Conservation (phyloP, 2,329 filamentous ascomycete genomes). For the Fusarium sp. region DNA sequence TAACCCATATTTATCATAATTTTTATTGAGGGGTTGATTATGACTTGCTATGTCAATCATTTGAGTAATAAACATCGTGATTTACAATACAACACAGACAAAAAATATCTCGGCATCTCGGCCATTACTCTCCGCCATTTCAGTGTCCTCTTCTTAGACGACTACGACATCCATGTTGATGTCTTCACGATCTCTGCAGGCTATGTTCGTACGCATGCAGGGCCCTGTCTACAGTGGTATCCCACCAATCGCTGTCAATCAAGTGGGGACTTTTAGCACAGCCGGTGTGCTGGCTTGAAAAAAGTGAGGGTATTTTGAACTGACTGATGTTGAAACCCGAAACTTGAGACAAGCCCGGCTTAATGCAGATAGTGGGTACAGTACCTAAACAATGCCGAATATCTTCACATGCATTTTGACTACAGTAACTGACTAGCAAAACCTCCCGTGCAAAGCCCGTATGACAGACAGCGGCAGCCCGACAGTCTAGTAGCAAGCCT, state of each 20-base stretch:
- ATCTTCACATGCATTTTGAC: background rate
- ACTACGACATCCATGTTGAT: background rate
- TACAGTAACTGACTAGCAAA: background rate
- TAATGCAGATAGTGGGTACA: no score
- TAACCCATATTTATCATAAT: slow-evolving; percentile 5
- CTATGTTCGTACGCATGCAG: background rate
- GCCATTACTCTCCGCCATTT: slow-evolving; percentile 15
- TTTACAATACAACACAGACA: background rate
- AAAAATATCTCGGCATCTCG: slow-evolving; percentile 14
- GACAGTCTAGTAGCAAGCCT: background rate
- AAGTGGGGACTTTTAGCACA: background rate
- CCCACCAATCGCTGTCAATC: background rate
- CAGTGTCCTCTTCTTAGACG: background rate
- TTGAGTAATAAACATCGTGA: background rate
- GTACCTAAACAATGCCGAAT: background rate
- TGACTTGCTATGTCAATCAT: slow-evolving; percentile 7
- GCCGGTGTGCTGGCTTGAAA: slow-evolving; percentile 3
- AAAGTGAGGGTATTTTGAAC: slow-evolving; percentile 10
- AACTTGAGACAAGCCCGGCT: background rate
- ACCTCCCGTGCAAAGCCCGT: background rate
- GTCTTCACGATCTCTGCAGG: slow-evolving; percentile 5
- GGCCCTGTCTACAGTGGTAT: background rate
- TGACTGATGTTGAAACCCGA: slow-evolving; percentile 13
- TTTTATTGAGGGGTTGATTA: slow-evolving; percentile 4
- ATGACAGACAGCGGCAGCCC: background rate